Evolutionary conservation across 2,329 filamentous ascomycete genomes (phyloP).

Genomic region (Gaeumannomyces tritici): DNA sequence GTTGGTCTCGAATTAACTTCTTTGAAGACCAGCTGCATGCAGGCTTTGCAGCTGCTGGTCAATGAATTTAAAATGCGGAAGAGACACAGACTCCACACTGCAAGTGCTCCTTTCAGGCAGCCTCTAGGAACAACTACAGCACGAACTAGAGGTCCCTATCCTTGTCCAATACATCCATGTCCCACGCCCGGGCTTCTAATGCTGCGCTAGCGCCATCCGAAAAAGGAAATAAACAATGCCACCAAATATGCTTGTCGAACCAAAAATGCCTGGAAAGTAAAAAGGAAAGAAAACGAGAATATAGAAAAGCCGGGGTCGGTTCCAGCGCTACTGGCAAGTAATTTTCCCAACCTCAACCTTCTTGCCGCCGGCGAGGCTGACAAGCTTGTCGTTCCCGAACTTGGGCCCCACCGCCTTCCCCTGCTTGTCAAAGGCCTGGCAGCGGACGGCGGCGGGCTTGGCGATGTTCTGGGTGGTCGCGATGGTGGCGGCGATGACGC

Average conservation of each 20-base stretch:
- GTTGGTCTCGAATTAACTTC: no score
- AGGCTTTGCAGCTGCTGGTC: no score
- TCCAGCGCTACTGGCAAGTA: background rate
- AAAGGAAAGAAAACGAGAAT: background rate
- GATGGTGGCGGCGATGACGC: slow-evolving; percentile 1
- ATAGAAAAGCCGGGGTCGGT: background rate
- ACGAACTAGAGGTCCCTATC: no score
- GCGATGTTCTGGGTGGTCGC: background rate
- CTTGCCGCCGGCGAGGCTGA: background rate
- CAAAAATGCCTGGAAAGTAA: background rate
- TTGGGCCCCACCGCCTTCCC: background rate
- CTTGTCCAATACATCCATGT: no score
- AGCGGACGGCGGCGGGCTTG: slow-evolving; percentile 3
- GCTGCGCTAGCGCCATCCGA: background rate
- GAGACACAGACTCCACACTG: no score
- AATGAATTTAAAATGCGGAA: no score
- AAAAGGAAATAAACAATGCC: background rate
- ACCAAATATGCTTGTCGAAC: background rate
- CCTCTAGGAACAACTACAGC: background rate
- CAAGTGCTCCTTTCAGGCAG: background rate
- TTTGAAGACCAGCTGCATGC: no score
- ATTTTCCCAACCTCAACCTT: background rate
- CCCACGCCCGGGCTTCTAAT: no score
- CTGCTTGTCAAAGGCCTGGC: slow-evolving; percentile 1
- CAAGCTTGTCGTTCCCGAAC: background rate